Evolutionary conservation across 768 basidiomycete species (phyloP), one percentile per base, ranked within the genome.

Genomic region (Rossbeevera mucosa): DNA sequence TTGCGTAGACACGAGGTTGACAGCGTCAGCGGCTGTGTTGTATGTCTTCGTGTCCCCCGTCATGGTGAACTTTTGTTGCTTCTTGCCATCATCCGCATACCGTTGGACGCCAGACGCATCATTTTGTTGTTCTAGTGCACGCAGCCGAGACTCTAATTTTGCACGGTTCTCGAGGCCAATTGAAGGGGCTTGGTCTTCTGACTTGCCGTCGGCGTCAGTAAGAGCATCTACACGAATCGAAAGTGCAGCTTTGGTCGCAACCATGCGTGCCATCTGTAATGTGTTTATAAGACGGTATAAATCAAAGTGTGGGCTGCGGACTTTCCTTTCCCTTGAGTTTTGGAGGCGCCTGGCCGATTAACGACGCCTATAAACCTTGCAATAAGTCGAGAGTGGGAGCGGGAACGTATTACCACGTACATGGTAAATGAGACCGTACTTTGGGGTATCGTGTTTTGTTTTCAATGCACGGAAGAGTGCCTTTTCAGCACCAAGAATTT

Each of bases 341-440:
- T 53, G 92, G 92, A 38, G 95, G 92, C 44, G 95, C 94, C 76
- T 96, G 94, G 29, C 95, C 95, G 59, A 98, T 89, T 50, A 99
- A 79, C 1, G 94, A 96, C 33, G 95, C 93, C 89, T 91, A 46
- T 8, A 50, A 7, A 26, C 12, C 42, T 57, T 53, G 12, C 48
- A 46, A 24, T 58, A 25, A 48, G 52, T 46, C 44, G 5, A 13
- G 29, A 51, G 45, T 46, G 30, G 36, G 38, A 25, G 31, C n/a
- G 36, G 48, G 2, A 25, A 52, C 47, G 52, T 11, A 20, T 29
- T n/a, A 18, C 20, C 12, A 74, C 81, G 31, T 68, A 89, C 91
- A 74, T 98, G 96, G 73, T 97, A 99, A 61, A 99, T 98, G n/a
- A 98, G 77, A 55, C 96, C 96, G 65, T 99, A 98, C 75, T 99